Evolutionary conservation across 306 rosid species (phyloP), one percentile per base, ranked within the genome.

Genomic region (Castanea sativa): DNA sequence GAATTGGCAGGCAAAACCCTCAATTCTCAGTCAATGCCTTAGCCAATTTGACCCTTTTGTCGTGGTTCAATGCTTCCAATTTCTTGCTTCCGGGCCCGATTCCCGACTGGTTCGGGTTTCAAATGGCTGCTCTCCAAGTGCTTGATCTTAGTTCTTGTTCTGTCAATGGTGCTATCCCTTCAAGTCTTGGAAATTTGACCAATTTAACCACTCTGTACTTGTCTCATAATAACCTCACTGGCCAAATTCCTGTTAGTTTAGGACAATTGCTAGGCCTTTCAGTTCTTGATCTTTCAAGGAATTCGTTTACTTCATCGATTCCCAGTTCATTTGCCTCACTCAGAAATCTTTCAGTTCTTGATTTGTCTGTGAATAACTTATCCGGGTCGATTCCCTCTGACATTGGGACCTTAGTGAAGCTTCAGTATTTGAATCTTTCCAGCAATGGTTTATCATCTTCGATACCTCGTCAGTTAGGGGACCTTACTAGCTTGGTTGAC

Each of bases 111-210:
- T 91, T 95, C 45, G 99, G 98, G 10, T 74, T 60, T 16, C 78
- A 72, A 5, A 84, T 91, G 2, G 21, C 63, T 53, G 83, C 87
- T 0, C 88, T 95, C 27, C 86, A 64, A 27, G 86, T 87, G 70
- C 91, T 95, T 84, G 99, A 95, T 91, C 98, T 95, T 80, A 90
- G 93, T 38, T 86, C 84, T 76, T 95, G 96, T 80, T 91, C 91
- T 10, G 82, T 95, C 25, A 52, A 10, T 69, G 92, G 88, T 77
- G 76, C 89, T 55, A 88, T 95, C 82, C 98, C 99, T 16, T 79
- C 69, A 7, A 83, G 86, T 75, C 71, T 95, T 74, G 97, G 95
- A 75, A 90, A 89, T 75, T 87, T 89, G 68, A 86, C 88, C 75
- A 92, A 83, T 81, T 90, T 95, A 53, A 89, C 90, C 19, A 52